These are phyloP conservation scores for Aspergillus sparsus DNA, from an alignment of 495 filamentous ascomycete genomes.

Conservation along the genomic window DNA sequence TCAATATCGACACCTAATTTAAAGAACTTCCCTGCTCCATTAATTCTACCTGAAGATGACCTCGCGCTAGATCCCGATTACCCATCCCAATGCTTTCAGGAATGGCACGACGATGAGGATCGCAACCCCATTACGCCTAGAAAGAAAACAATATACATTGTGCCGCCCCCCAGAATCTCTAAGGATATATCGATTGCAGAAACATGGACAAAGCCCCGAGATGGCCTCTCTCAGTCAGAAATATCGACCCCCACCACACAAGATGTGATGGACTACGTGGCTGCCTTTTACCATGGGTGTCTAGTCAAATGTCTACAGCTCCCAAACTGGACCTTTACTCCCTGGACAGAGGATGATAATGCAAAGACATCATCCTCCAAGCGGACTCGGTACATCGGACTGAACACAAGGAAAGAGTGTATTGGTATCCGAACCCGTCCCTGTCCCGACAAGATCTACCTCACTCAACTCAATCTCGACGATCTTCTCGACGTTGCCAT, in stretches of 20 bases:
- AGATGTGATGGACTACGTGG: slow-evolving; percentile 53
- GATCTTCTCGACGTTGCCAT: slow-evolving; percentile 64
- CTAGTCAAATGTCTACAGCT: slow-evolving; percentile 47
- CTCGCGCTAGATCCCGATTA: slow-evolving; percentile 55
- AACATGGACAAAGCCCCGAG: slow-evolving; percentile 5
- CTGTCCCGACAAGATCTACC: slow-evolving; percentile 49
- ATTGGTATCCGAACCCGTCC: slow-evolving; percentile 57
- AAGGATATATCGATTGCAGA: not conserved
- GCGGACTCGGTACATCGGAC: slow-evolving; percentile 37
- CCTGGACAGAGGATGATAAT: slow-evolving; percentile 40
- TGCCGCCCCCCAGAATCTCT: slow-evolving; percentile 41
- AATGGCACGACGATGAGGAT: slow-evolving; percentile 51
- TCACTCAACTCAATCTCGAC: slow-evolving; percentile 59
- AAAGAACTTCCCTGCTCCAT: slow-evolving; percentile 55
- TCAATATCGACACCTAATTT: not conserved
- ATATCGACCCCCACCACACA: slow-evolving; percentile 29
- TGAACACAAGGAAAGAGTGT: slow-evolving; percentile 35
- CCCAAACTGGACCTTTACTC: slow-evolving; percentile 39
- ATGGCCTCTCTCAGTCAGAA: slow-evolving; percentile 16
- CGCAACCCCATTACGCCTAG: slow-evolving; percentile 54
- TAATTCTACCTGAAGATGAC: slow-evolving; percentile 62
- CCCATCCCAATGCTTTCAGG: slow-evolving; percentile 57
- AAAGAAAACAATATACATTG: slow-evolving; percentile 57
- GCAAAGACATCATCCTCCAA: slow-evolving; percentile 15
- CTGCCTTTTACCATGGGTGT: slow-evolving; percentile 62